Evolutionary conservation across 148 eudicot genomes (phyloP), one percentile per base, ranked within the genome.

Genomic region (Oxyria digyna): DNA sequence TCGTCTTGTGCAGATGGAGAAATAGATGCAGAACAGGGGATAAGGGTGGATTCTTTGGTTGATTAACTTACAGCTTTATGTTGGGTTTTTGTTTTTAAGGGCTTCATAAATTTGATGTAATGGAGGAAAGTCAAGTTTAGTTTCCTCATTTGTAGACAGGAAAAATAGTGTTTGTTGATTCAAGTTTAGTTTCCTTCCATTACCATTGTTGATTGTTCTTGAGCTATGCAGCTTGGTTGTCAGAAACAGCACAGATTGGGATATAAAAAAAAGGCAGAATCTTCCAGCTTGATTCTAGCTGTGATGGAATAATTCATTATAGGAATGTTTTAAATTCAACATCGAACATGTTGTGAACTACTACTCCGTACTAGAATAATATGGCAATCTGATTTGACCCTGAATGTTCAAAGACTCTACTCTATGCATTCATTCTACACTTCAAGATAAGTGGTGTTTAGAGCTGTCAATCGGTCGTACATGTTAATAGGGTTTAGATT

Each of bases 141-240:
- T 59, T 59, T 29, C 65, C 65, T 59, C 37, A 59, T 59, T 59
- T 59, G 65, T 59, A 59, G 65, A 59, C 17, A 29, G 20, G 62
- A 20, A 55, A 24, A 24, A 11, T 59, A 59, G 65, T 35, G 37
- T 29, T 27, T 57, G 35, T 6, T 57, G 37, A 27, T 57, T 27
- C 37, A 57, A 57, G 35, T 18, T 18, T 37, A 59, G 29, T 13
- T 59, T 59, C 38, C 37, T 27, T 15, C 65, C 65, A 59, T 59
- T 59, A 37, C 29, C 65, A 59, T 54, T 27, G 65, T 59, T 59
- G 65, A 29, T 31, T 29, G 65, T 59, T 29, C 65, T 27, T 29
- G 35, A 27, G 35, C 65, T 59, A 59, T 59, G 65, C 65, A 59
- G 65, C 20, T 59, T 59, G 65, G 38, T 15, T 59, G 65, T 59